Evolutionary conservation across 2,329 filamentous ascomycete species (phyloP), one percentile per base, ranked within the genome.

Genomic region (Decorospora gaudefroyi): DNA sequence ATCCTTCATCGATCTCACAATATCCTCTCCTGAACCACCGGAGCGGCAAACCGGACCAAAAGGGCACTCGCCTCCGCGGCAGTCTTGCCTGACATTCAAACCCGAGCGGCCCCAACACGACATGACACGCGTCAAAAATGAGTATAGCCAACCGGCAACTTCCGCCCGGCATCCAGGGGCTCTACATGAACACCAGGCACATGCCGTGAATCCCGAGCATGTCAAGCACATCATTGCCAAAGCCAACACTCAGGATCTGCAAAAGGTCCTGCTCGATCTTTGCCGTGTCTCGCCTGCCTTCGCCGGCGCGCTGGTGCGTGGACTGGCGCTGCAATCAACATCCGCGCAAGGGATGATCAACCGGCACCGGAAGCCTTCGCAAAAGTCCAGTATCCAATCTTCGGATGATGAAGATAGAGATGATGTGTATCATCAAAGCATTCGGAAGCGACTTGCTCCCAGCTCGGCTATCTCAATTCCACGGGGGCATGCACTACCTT

Each of bases 251-350:
- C 13, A 29, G n/a, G 53, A 46, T 4, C 18, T 69, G 13, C 51
- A 52, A 11, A 38, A 42, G 1, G 51, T 68, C 6, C 31, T 69
- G 6, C 27, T 65, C 4, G 42, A 65, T 5, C 55, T 69, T 7
- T 69, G 67, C 49, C 46, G 57, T 18, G 25, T 55, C 4, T 69
- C 67, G 3, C 64, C 65, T 4, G 63, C 64, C 9, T 51, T 69
- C 6, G 62, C 59, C 22, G 64, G 65, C 4, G 67, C 67, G 6
- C 46, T 68, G 12, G 61, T 52, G 16, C 62, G 67, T 19, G 64
- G 62, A n/a, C 55, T 69, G 15, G 57, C 58, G n/a, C 61, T 55
- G 12, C 47, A 64, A 27, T 68, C 67, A 9, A 44, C 51, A 2
- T 63, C 51, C 43, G 67, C 65, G 3, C 58, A 59, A 25, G 23